Base-by-base conservation (phyloP, 2,329 filamentous ascomycete species). In the Apiospora marii region DNA sequence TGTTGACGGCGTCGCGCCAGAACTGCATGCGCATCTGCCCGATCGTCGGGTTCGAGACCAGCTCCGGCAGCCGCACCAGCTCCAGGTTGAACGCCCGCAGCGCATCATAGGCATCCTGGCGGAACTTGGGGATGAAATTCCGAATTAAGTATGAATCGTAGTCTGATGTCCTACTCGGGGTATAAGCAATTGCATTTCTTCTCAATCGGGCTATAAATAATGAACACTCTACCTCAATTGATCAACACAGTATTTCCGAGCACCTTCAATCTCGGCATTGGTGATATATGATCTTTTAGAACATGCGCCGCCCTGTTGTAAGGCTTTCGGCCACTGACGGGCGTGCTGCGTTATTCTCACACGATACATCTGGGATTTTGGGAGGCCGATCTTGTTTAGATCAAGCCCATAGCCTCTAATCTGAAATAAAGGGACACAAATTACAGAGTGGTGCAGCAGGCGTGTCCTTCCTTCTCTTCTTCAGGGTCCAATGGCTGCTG, bases 11-110 rank as follows among this genome's bases (percentile, higher is more conserved):
- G 77, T 98, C 95, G 69, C 94, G 91, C 94, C 96, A 98, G 86
- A 98, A 98, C 82, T 98, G 94, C 83, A 98, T 92, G 75, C 96
- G 94, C 87, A 98, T 91, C 70, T 92, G 88, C 69, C 94, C 96
- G 74, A 98, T 93, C 4, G 92, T 92, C n/a, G 93, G 91, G 74
- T 93, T 96, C 67, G 94, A 96, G 27, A 96, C 95, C 16, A 93
- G 91, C 83, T 98, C 96, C 72, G 96, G 94, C 74, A 98, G 93
- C 72, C 94, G 90, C 64, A 96, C 94, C 73, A 98, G 90, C 82
- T 98, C 96, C 78, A 98, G 89, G 81, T 99, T 99, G 82, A 99
- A 91, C 69, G 95, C 93, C 75, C 96, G 93, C 72, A 99, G 91
- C 73, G 95, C 94, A 77, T 97, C 90, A 84, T 98, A 98, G 76